phyloP scores from a whole-genome alignment of 108 stramenopile genomes.

The Cyclotella sp. region DNA sequence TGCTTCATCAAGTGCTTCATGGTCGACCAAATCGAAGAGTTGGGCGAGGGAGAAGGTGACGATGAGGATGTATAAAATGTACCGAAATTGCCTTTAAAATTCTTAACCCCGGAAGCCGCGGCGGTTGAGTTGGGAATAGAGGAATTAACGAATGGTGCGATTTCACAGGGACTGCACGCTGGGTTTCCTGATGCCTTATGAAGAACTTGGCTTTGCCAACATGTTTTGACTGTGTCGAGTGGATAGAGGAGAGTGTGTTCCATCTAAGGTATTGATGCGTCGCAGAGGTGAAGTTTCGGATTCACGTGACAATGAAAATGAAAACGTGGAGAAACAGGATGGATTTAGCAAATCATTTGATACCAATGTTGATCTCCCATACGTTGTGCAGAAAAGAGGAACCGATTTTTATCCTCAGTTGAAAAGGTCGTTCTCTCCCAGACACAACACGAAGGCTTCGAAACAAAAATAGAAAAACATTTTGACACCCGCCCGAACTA shows the following conservation, averaged over 20 bases:
- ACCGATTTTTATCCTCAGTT: too few species aligned
- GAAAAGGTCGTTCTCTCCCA: too few species aligned
- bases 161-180: conserved; percentile 14
- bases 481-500: background rate
- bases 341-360: too few species aligned
- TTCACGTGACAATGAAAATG: background rate
- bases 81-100: background rate
- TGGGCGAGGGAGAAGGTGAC: background rate
- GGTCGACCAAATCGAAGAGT: conserved; percentile 44
- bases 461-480: too few species aligned
- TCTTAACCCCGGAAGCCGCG: background rate
- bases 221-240: conserved; percentile 96
- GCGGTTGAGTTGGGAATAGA: background rate
- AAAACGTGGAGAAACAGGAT: too few species aligned
- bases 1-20: conserved; percentile 48
- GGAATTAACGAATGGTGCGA: background rate
- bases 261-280: conserved; percentile 1
- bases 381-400: too few species aligned
- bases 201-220: conserved; percentile 88
- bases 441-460: too few species aligned
- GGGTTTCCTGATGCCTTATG: conserved; percentile 18
- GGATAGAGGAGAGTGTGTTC: conserved; percentile 96
- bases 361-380: too few species aligned
- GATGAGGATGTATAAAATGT: background rate
- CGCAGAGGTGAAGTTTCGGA: background rate